Evolutionary conservation across 2,329 filamentous ascomycete species (phyloP), one percentile per base, ranked within the genome.

Genomic region (Fusarium sp.): DNA sequence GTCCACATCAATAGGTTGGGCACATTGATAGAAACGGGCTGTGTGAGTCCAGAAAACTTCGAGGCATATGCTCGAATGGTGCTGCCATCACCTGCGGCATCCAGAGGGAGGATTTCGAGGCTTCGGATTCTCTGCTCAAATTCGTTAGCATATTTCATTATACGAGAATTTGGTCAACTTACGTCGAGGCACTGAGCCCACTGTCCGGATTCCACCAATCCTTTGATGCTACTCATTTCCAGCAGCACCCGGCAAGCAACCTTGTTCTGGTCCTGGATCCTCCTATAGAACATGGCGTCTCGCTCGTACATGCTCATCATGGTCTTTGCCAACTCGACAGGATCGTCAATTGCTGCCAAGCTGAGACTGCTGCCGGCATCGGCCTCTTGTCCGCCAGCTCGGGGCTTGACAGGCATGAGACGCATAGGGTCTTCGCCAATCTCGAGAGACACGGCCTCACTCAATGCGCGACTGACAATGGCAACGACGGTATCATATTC

Each of bases 1-100:
- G 94, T 94, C 96, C 96, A 98, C 85, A 97, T 92, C 71, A 99
- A 88, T 70, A 98, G 87, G 81, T 95, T 94, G 24, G 95, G 95
- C 76, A 98, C 91, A 78, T 96, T 97, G 80, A 94, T 91, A 6
- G 95, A 92, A 44, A 99, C 93, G 13, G 95, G 90, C 74, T 94
- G 90, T 8, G 94, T 90, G 44, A 97, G 88, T 4, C 88, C 87
- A 22, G 93, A 89, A 83, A 99, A 98, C 70, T 91, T 92, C 77
- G 93, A 91, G 3, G 95, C 95, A 68, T 91, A 91, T 73, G 88
- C 88, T 71, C 96, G 93, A 82, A 99, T 95, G 54, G 87, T 88
- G 77, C 90, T 89, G 65, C 96, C 90, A 78, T 95, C 92, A 77
- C 94, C 93, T 30, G 85, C 84, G 22, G 93, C 92, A 55, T 91